Evolutionary conservation across 345 rosid species (phyloP).

Genomic region (Toxicodendron radicans): DNA sequence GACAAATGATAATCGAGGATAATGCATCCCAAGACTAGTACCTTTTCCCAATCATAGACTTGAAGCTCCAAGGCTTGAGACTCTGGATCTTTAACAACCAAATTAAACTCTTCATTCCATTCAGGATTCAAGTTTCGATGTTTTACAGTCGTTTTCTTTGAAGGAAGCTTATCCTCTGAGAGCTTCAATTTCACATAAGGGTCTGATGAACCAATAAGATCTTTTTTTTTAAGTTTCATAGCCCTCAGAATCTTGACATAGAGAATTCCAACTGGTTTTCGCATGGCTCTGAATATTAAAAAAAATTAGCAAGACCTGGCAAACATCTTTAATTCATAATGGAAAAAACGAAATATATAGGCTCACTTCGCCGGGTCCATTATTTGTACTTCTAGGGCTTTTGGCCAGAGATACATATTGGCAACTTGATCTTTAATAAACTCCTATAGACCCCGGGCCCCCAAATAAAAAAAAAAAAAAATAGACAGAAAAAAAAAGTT

Average conservation of each 20-base stretch:
- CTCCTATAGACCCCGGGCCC: constrained; percentile 48
- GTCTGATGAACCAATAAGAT: constrained; percentile 84
- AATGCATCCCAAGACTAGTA: constrained; percentile 15
- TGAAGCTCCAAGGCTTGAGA: constrained; percentile 59
- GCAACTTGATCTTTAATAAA: constrained; percentile 91
- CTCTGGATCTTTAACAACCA: constrained; percentile 77
- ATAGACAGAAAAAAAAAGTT: background rate
- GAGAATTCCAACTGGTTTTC: constrained; percentile 84
- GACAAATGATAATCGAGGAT: background rate
- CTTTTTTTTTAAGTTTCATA: constrained; percentile 77
- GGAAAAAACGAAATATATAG: constrained; percentile 7
- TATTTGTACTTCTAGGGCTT: constrained; percentile 70
- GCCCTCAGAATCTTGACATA: constrained; percentile 70
- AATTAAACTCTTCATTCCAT: constrained; percentile 86
- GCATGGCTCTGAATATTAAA: constrained; percentile 53
- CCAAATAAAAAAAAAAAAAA: background rate
- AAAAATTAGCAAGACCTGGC: background rate
- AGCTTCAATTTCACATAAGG: constrained; percentile 88
- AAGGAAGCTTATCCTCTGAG: constrained; percentile 69
- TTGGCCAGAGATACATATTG: constrained; percentile 97
- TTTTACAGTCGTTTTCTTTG: constrained; percentile 78
- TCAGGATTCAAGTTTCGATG: constrained; percentile 87
- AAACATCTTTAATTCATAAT: constrained; percentile 3
- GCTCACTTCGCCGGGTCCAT: constrained; percentile 79
- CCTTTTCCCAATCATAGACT: constrained; percentile 96